Evolutionary conservation across 164 flowering plant genomes (phyloP), one percentile per base, ranked within the genome.

Genomic region (Vitis cinerea): DNA sequence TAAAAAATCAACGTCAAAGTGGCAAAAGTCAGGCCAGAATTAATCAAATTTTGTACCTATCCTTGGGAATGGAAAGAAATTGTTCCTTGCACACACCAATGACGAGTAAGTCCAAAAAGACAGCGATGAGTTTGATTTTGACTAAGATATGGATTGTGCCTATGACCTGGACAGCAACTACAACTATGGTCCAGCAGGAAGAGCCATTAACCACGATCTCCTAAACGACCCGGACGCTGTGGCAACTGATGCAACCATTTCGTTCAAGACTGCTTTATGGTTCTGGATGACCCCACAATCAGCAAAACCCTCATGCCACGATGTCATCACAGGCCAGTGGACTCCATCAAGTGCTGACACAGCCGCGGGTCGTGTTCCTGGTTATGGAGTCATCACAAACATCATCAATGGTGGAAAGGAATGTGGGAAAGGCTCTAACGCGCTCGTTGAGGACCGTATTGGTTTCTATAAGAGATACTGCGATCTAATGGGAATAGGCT

Each of bases 401-500:
- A 83, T 83, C 47, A 83, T 83, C 67, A 83, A 79, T 15, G 86
- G 86, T 14, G 84, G 82, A 3, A 9, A 80, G 10, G 83, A 84
- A 61, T 84, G 87, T n/a, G 82, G 82, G 1, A 37, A 64, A 0
- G 82, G 79, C 1, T 1, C 14, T 3, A 19, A 68, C 31, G 19
- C 27, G 1, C 15, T 12, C 44, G 80, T 74, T 9, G 67, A 57
- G 15, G 62, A 66, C 31, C 59, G 84, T 3, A 74, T 82, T 50
- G 82, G 84, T 61, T 79, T 74, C 71, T 82, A 74, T 37, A 76
- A 66, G 74, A 72, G 77, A 53, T 79, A 77, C 60, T 79, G 80
- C 17, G 80, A 70, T 54, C n/a, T 66, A 8, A 59, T 79, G 17
- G 77, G 80, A 1, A 72, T 83, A 11, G 65, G 66, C 55, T 59